Evolutionary conservation across 1,139 yeast species (phyloP).

Genomic region (Sugiyamaella neomexicana): DNA sequence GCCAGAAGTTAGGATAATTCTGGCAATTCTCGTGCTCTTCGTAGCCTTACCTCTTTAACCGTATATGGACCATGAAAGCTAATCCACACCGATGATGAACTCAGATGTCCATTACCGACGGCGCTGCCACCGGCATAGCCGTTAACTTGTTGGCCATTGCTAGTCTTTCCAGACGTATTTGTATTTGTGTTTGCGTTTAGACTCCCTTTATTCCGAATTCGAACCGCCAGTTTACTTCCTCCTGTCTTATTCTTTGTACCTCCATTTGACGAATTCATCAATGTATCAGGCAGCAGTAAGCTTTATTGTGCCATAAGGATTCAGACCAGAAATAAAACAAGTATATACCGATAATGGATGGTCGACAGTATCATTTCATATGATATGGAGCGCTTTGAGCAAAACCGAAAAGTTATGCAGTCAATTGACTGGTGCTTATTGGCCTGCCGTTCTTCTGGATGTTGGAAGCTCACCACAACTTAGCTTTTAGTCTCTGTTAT

Average conservation of each 20-base stretch:
- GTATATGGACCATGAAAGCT: background rate
- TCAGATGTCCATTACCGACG: too few species aligned
- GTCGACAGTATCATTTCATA: background rate
- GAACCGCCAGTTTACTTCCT: conserved; percentile 1
- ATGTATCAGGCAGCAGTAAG: background rate
- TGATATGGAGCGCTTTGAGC: background rate
- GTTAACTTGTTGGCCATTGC: background rate
- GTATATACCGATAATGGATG: background rate
- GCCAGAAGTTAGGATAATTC: background rate
- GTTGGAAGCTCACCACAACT: too few species aligned
- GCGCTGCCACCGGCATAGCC: background rate
- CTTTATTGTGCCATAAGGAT: conserved; percentile 1
- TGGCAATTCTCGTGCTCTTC: too few species aligned
- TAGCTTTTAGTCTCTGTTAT: too few species aligned
- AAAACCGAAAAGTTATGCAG: background rate
- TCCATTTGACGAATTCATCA: conserved; percentile 12
- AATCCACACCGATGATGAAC: background rate
- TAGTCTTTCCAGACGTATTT: background rate
- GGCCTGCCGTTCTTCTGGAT: too few species aligned
- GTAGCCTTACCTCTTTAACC: background rate
- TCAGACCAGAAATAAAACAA: background rate
- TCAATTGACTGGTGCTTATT: background rate
- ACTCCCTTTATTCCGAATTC: background rate
- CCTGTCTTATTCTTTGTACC: background rate
- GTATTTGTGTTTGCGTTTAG: background rate